phyloP scores from a whole-genome alignment of 768 basidiomycete species.

The Phylloporus rhodoxanthus region DNA sequence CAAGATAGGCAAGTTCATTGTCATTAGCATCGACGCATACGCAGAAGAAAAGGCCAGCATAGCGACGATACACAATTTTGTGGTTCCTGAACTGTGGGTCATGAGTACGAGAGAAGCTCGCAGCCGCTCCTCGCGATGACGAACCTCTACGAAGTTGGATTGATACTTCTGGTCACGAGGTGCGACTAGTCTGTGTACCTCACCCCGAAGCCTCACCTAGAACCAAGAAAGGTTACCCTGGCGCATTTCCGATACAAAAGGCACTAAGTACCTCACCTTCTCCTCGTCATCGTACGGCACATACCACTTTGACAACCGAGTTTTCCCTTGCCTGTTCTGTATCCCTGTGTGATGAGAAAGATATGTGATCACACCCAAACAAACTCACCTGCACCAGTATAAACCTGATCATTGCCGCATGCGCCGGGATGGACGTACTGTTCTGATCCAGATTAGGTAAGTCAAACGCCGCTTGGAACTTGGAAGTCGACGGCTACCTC shows the following conservation, averaged over 20 bases:
- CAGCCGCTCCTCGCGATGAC: slow-evolving; percentile 17
- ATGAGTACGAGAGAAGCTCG: slow-evolving; percentile 4
- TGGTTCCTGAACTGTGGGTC: slow-evolving; percentile 83
- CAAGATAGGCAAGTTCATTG: slow-evolving; percentile 94
- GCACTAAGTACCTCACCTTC: slow-evolving; percentile 54
- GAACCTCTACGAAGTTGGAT: slow-evolving; percentile 96
- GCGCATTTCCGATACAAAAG: background rate
- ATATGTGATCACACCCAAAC: background rate
- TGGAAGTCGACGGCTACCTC: too few species aligned
- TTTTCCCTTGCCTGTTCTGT: slow-evolving; percentile 98
- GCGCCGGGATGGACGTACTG: slow-evolving; percentile 1
- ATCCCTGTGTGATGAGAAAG: background rate
- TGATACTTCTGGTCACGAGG: slow-evolving; percentile 98
- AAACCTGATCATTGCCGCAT: slow-evolving; percentile 81
- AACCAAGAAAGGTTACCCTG: background rate
- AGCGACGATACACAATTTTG: slow-evolving; percentile 95
- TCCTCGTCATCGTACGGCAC: slow-evolving; percentile 98
- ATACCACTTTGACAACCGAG: slow-evolving; percentile 96
- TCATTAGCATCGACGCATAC: slow-evolving; percentile 97
- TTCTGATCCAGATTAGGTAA: slow-evolving; percentile 13
- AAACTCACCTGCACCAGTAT: slow-evolving; percentile 85
- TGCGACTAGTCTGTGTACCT: slow-evolving; percentile 93
- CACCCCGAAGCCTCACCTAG: slow-evolving; percentile 88
- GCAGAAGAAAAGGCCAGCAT: slow-evolving; percentile 97
- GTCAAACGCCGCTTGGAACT: too few species aligned